phyloP scores from a whole-genome alignment of 1,284 basidiomycete species.

The Microbotryomycetes sp. region DNA sequence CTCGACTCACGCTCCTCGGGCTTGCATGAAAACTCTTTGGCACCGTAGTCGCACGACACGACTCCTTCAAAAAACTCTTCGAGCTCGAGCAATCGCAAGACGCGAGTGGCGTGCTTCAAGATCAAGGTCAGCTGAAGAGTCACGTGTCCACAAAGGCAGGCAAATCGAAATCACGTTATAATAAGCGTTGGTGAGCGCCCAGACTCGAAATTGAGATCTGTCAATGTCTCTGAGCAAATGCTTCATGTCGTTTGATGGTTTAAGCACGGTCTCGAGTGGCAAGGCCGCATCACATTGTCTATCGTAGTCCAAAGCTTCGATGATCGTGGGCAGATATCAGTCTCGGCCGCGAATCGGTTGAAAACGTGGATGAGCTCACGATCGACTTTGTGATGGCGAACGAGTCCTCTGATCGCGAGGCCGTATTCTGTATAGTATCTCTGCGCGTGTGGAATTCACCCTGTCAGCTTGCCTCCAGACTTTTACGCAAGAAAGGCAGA shows the following conservation, averaged over 20 bases:
- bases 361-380: slow-evolving; percentile 19
- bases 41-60: slow-evolving; percentile 43
- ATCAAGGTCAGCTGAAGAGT: neutral
- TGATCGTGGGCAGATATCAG: neutral
- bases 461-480: no score
- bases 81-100: slow-evolving; percentile 38
- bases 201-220: slow-evolving; percentile 38
- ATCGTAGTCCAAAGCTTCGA: slow-evolving; percentile 38
- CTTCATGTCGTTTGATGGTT: slow-evolving; percentile 36
- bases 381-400: slow-evolving; percentile 43
- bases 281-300: slow-evolving; percentile 41
- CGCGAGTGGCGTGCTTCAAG: slow-evolving; percentile 39
- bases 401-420: slow-evolving; percentile 43
- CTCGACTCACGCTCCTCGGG: slow-evolving; percentile 35
- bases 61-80: slow-evolving; percentile 40
- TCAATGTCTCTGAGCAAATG: slow-evolving; percentile 38
- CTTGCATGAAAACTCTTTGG: slow-evolving; percentile 42
- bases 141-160: neutral
- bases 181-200: slow-evolving; percentile 30
- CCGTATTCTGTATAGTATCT: slow-evolving; percentile 38
- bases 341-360: slow-evolving; percentile 13
- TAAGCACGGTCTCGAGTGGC: slow-evolving; percentile 41
- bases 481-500: no score
- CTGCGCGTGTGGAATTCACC: neutral
- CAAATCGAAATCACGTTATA: slow-evolving; percentile 12